Percentiles rank a stretch among this genome's conserved stretches.
These are phyloP conservation scores for Asterionellopsis glacialis DNA, from an alignment of 108 stramenopile genomes.

Conservation along the genomic window DNA sequence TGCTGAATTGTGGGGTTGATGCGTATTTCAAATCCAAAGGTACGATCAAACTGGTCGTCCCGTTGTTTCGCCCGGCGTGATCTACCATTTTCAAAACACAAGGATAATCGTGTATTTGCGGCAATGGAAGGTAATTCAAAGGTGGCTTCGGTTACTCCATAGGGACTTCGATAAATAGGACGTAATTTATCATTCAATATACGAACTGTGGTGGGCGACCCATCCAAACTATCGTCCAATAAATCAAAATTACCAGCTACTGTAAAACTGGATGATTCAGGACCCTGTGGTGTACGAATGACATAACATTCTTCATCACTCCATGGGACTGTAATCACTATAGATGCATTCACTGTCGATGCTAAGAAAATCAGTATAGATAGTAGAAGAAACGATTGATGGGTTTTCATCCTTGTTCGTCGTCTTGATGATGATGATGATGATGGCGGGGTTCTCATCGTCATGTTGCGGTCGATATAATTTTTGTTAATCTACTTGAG, in stretches of 20 bases:
- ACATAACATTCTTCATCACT: not conserved
- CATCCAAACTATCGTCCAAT: not conserved
- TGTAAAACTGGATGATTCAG: not conserved
- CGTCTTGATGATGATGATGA: too few relatives aligned
- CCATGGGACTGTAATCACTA: not conserved
- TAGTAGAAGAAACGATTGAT: not conserved
- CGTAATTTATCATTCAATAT: not conserved
- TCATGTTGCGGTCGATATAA: too few relatives aligned
- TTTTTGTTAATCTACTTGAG: too few relatives aligned
- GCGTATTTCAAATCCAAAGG: not conserved
- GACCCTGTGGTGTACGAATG: not conserved
- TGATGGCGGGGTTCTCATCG: too few relatives aligned
- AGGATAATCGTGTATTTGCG: not conserved
- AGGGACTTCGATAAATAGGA: not conserved
- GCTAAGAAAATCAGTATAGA: not conserved
- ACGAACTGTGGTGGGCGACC: not conserved
- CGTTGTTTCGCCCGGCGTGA: not conserved
- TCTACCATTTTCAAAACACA: not conserved
- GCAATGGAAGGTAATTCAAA: not conserved
- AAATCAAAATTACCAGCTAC: constrained; percentile 1
- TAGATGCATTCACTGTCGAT: not conserved
- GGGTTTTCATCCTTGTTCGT: too few relatives aligned
- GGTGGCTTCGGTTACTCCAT: not conserved
- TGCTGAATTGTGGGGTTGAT: not conserved
- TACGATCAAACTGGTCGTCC: not conserved